A percentile compares a stretch with the other conserved stretches of the same genome.
Conservation (phyloP, 208 protist species). For the Leishmania tropica region DNA sequence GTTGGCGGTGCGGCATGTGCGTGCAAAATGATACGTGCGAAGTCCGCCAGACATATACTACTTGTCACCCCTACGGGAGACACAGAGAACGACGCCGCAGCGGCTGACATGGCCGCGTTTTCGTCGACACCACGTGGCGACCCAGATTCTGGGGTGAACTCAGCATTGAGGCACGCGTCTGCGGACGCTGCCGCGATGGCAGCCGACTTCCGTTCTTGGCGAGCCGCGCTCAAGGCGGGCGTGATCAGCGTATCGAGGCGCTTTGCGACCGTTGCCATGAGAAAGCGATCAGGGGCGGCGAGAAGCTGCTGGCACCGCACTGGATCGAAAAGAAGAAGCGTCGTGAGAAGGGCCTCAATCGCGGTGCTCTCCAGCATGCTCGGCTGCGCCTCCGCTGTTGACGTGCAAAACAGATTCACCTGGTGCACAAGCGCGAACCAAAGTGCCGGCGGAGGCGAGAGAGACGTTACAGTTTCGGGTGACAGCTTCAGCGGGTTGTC, state of each 20-base stretch:
- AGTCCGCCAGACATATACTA: background rate
- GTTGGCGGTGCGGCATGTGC: background rate
- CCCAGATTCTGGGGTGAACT: background rate
- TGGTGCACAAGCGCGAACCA: conserved; percentile 65
- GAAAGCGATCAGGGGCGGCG: background rate
- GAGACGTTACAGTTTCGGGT: conserved; percentile 9
- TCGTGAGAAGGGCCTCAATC: conserved; percentile 31
- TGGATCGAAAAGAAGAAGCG: conserved; percentile 24
- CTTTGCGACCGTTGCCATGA: conserved; percentile 1
- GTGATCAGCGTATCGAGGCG: conserved; percentile 10
- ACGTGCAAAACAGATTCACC: conserved; percentile 20
- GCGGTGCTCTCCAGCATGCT: background rate
- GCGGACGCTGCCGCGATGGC: background rate
- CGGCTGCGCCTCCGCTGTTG: background rate
- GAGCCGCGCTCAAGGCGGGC: conserved; percentile 7
- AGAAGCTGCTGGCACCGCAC: conserved; percentile 8
- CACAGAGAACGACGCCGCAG: background rate
- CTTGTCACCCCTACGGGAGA: background rate
- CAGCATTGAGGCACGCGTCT: background rate
- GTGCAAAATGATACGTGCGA: background rate
- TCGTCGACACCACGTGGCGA: background rate
- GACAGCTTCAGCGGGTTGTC: conserved; percentile 17
- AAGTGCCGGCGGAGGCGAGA: conserved; percentile 45
- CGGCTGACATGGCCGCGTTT: background rate
- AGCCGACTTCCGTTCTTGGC: background rate